These are phyloP conservation scores for Lepidopterella palustris DNA, from an alignment of 495 filamentous ascomycete genomes.

Conservation along the genomic window DNA sequence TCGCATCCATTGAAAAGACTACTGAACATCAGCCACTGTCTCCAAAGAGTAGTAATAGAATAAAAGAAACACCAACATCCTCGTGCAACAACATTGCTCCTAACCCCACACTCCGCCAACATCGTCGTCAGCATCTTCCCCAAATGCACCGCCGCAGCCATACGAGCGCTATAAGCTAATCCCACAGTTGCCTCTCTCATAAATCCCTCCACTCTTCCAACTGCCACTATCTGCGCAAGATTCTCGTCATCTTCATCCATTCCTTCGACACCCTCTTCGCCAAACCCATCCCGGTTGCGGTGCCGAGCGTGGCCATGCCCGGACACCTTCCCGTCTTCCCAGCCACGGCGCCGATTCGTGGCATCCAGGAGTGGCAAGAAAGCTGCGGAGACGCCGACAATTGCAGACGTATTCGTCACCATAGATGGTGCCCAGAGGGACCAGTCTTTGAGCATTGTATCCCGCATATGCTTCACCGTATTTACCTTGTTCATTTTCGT, in stretches of 20 bases:
- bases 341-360: slow-evolving; percentile 28
- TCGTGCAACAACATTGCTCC: slow-evolving; percentile 30
- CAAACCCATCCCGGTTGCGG: slow-evolving; percentile 5
- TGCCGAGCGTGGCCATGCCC: slow-evolving; percentile 6
- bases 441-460: slow-evolving; percentile 22
- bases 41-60: not conserved
- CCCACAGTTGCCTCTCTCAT: slow-evolving; percentile 28
- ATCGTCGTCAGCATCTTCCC: slow-evolving; percentile 35
- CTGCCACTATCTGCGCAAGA: slow-evolving; percentile 35
- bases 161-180: slow-evolving; percentile 33
- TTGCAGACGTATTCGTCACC: slow-evolving; percentile 26
- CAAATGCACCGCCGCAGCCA: slow-evolving; percentile 33
- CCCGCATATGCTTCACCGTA: slow-evolving; percentile 14
- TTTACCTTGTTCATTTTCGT: slow-evolving; percentile 11
- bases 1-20: not conserved
- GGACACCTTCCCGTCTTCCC: slow-evolving; percentile 16
- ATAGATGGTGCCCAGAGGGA: slow-evolving; percentile 15
- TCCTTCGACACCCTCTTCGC: not conserved
- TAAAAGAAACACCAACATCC: slow-evolving; percentile 8
- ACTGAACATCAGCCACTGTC: not conserved
- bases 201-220: slow-evolving; percentile 32
- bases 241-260: slow-evolving; percentile 23
- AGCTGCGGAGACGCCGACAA: slow-evolving; percentile 26
- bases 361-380: slow-evolving; percentile 29
- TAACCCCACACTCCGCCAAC: slow-evolving; percentile 34